Evolutionary conservation across 345 rosid genomes (phyloP).

Genomic region (Psidium guajava): DNA sequence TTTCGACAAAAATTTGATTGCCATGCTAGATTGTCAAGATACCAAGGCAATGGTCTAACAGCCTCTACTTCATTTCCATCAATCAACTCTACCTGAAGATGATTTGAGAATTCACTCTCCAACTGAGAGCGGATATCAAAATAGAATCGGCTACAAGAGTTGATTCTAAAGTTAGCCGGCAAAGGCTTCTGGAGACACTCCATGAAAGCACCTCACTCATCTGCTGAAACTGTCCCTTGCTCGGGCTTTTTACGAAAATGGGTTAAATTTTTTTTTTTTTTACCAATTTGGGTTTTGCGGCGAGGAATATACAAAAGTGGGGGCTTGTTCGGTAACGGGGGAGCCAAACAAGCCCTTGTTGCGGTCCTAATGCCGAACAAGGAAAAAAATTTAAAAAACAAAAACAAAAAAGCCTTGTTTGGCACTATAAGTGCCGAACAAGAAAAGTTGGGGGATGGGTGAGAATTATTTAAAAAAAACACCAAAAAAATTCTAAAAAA

Average conservation of each 20-base stretch:
- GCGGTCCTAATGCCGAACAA: too few species aligned
- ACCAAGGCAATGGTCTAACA: conserved; percentile 87
- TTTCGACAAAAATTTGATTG: conserved; percentile 81
- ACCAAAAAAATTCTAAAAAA: too few species aligned
- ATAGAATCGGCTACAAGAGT: conserved; percentile 87
- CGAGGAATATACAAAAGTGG: too few species aligned
- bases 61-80: conserved; percentile 66
- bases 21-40: conserved; percentile 85
- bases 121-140: conserved; percentile 50
- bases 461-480: too few species aligned
- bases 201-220: conserved; percentile 77
- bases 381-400: too few species aligned
- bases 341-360: too few species aligned
- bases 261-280: too few species aligned
- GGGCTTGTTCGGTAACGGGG: too few species aligned
- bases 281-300: too few species aligned
- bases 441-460: too few species aligned
- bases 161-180: conserved; percentile 95
- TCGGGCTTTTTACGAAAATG: conserved; percentile 7
- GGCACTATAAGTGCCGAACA: too few species aligned
- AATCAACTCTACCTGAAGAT: conserved; percentile 65
- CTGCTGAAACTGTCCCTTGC: conserved; percentile 59
- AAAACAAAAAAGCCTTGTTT: too few species aligned
- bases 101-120: conserved; percentile 69
- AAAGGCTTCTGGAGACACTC: conserved; percentile 69